Conservation (phyloP, 805 yeast genomes). For the Teunomyces funiuensis region DNA sequence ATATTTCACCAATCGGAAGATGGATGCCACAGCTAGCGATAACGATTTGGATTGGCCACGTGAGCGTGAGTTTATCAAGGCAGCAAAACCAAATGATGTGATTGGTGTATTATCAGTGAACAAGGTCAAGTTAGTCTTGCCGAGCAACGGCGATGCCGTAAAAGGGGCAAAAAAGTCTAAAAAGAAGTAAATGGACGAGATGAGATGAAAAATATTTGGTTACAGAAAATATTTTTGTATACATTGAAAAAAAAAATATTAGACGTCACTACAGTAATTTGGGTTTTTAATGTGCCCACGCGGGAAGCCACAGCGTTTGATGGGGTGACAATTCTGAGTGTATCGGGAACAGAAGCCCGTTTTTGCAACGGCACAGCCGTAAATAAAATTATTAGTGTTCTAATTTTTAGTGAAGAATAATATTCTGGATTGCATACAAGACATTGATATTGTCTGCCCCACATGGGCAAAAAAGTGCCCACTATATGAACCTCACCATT, state of each 20-base stretch:
- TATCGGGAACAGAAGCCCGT: too few relatives aligned
- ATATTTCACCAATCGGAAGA: conserved; percentile 50
- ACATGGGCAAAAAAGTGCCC: conserved; percentile 4
- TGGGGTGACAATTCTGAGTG: too few relatives aligned
- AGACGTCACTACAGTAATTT: too few relatives aligned
- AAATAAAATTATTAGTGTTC: too few relatives aligned
- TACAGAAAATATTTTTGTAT: background rate
- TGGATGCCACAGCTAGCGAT: conserved; percentile 45
- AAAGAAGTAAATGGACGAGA: conserved; percentile 2
- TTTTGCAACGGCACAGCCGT: too few relatives aligned
- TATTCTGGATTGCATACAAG: too few relatives aligned
- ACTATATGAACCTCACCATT: too few relatives aligned
- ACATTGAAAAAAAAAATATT: background rate
- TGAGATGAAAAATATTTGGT: too few relatives aligned
- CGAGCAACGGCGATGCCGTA: conserved; percentile 42
- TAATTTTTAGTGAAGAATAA: too few relatives aligned
- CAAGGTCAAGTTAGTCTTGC: conserved; percentile 63
- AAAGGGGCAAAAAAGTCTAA: conserved; percentile 17
- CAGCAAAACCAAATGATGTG: conserved; percentile 63
- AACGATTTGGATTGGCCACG: conserved; percentile 67
- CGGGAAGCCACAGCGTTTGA: too few relatives aligned
- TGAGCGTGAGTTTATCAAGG: conserved; percentile 57
- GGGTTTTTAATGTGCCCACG: too few relatives aligned
- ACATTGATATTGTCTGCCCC: too few relatives aligned
- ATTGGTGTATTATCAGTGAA: conserved; percentile 67